Percentiles rank a stretch among this genome's conserved stretches.
These are phyloP conservation scores for Leccinum obscurum DNA, from an alignment of 768 basidiomycete genomes.

Conservation along the genomic window DNA sequence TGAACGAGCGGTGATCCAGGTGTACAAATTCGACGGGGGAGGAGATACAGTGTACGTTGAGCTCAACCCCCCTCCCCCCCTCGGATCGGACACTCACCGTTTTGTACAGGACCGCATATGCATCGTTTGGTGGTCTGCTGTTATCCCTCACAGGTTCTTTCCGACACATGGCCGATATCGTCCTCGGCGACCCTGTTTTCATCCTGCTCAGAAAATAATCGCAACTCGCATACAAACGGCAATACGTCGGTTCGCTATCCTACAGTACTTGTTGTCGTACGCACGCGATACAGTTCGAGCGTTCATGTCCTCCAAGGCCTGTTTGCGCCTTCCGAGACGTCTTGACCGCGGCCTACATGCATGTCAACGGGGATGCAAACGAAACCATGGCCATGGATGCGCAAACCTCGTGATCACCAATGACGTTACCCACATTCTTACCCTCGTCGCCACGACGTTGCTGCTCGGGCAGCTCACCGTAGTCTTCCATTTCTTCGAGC, in stretches of 20 bases:
- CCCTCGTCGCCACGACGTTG: constrained; percentile 4
- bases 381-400: background rate
- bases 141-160: constrained; percentile 93
- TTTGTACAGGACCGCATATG: constrained; percentile 79
- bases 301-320: constrained; percentile 8
- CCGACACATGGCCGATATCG: constrained; percentile 88
- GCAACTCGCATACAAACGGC: background rate
- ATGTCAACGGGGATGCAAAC: background rate
- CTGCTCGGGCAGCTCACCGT: constrained; percentile 18
- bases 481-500: constrained; percentile 24
- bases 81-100: constrained; percentile 2
- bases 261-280: constrained; percentile 6
- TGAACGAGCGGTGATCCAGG: constrained; percentile 45
- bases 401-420: constrained; percentile 23
- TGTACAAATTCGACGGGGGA: constrained; percentile 95
- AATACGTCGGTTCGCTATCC: constrained; percentile 2
- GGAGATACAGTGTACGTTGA: constrained; percentile 73
- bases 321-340: constrained; percentile 18
- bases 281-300: constrained; percentile 3
- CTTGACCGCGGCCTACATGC: constrained; percentile 21
- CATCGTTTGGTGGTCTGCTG: constrained; percentile 93
- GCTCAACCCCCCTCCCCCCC: no score
- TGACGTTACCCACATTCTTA: constrained; percentile 20
- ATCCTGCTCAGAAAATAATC: constrained; percentile 77
- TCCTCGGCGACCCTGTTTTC: constrained; percentile 92